Percentiles rank a stretch among this genome's conserved stretches.
These are phyloP conservation scores for Aspergillus mulundensis DNA, from an alignment of 495 filamentous ascomycete genomes.

Conservation along the genomic window DNA sequence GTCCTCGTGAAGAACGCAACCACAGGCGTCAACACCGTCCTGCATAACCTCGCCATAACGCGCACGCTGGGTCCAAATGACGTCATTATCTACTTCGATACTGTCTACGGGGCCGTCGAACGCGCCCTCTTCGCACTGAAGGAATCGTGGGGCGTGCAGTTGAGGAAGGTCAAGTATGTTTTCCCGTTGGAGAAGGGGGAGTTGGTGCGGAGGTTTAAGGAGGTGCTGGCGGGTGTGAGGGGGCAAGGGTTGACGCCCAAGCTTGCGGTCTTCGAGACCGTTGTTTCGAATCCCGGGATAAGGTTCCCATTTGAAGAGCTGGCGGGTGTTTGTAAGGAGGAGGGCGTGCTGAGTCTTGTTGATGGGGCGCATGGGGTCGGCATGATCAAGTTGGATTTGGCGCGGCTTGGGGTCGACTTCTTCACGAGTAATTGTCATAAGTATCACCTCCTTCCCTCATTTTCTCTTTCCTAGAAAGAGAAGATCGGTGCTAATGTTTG, in stretches of 20 bases:
- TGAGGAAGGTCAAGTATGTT: slow-evolving; percentile 37
- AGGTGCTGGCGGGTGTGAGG: slow-evolving; percentile 39
- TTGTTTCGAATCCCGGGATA: slow-evolving; percentile 70
- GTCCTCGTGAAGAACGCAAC: slow-evolving; percentile 84
- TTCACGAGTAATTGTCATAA: slow-evolving; percentile 84
- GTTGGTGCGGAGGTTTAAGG: slow-evolving; percentile 49
- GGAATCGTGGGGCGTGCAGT: slow-evolving; percentile 49
- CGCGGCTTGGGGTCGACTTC: slow-evolving; percentile 71
- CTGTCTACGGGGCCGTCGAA: slow-evolving; percentile 72
- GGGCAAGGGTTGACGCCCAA: slow-evolving; percentile 45
- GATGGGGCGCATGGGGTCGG: slow-evolving; percentile 84
- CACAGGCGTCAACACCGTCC: slow-evolving; percentile 71
- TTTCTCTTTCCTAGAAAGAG: too few relatives aligned
- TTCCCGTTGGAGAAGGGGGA: slow-evolving; percentile 61
- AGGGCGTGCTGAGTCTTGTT: slow-evolving; percentile 60
- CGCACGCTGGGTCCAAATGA: slow-evolving; percentile 37
- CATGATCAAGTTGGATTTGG: slow-evolving; percentile 65
- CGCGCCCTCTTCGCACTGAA: slow-evolving; percentile 64
- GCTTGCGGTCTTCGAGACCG: slow-evolving; percentile 74
- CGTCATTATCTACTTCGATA: slow-evolving; percentile 64
- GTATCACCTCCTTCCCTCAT: slow-evolving; percentile 27
- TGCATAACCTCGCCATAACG: slow-evolving; percentile 63
- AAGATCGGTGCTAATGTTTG: too few relatives aligned
- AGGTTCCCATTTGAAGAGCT: slow-evolving; percentile 73
- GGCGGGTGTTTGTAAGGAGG: slow-evolving; percentile 55